Conservation (phyloP, 2,329 filamentous ascomycete genomes). For the Pezicula rhizophila region DNA sequence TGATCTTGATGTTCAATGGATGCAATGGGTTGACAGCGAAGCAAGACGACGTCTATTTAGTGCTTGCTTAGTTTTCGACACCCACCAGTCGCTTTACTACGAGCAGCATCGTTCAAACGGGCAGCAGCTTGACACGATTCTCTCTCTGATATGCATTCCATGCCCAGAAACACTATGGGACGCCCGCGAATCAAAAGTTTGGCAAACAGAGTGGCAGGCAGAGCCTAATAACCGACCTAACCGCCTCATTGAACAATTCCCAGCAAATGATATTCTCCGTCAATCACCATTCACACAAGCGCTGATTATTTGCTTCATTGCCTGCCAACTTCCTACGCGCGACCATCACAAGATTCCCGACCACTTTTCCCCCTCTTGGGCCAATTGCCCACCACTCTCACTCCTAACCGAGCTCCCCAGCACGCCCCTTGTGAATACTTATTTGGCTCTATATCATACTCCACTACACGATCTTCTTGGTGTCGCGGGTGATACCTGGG, state of each 20-base stretch:
- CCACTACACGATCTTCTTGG: slow-evolving; percentile 53
- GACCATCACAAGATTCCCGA: slow-evolving; percentile 26
- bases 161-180: slow-evolving; percentile 43
- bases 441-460: slow-evolving; percentile 51
- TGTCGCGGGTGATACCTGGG: slow-evolving; percentile 46
- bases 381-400: slow-evolving; percentile 7
- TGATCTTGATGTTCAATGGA: slow-evolving; percentile 33
- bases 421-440: slow-evolving; percentile 43
- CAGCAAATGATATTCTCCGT: slow-evolving; percentile 5
- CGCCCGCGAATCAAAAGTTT: slow-evolving; percentile 37
- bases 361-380: slow-evolving; percentile 7
- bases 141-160: slow-evolving; percentile 14
- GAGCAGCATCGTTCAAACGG: slow-evolving; percentile 35
- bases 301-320: slow-evolving; percentile 19
- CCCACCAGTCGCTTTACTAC: slow-evolving; percentile 46
- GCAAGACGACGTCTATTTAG: slow-evolving; percentile 47
- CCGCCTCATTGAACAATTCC: slow-evolving; percentile 10
- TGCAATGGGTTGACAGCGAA: slow-evolving; percentile 46
- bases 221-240: slow-evolving; percentile 8
- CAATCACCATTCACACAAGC: slow-evolving; percentile 16
- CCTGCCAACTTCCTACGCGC: slow-evolving; percentile 18
- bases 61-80: slow-evolving; percentile 51
- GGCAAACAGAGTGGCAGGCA: slow-evolving; percentile 30
- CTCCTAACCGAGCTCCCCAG: slow-evolving; percentile 26
- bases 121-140: slow-evolving; percentile 5